Percentiles rank a stretch among this genome's conserved stretches.
phyloP scores from a whole-genome alignment of 768 basidiomycete species.

The Piloderma croceum region DNA sequence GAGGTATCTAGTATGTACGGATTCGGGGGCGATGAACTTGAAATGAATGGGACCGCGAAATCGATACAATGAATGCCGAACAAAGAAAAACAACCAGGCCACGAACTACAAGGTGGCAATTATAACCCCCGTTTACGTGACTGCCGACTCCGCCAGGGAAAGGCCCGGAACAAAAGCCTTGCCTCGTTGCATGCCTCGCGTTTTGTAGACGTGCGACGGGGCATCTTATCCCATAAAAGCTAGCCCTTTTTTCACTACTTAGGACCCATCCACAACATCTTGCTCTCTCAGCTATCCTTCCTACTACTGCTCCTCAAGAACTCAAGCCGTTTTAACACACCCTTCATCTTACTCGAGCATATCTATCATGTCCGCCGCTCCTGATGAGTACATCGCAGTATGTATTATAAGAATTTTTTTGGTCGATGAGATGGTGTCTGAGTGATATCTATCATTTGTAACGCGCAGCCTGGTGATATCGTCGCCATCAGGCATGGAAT shows the following conservation, averaged over 20 bases:
- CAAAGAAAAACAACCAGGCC: conserved; percentile 1
- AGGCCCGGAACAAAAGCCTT: conserved; percentile 12
- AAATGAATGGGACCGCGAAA: background rate
- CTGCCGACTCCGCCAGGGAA: too few relatives aligned
- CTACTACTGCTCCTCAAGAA: conserved; percentile 23
- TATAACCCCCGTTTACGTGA: too few relatives aligned
- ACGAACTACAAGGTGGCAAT: conserved; percentile 6
- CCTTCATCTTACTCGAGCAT: conserved; percentile 19
- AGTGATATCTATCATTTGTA: too few relatives aligned
- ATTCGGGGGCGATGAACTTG: too few relatives aligned
- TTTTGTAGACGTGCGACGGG: conserved; percentile 23
- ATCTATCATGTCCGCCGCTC: conserved; percentile 29
- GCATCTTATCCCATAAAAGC: conserved; percentile 30
- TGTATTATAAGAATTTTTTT: too few relatives aligned
- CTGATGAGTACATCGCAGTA: conserved; percentile 36
- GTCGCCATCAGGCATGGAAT: conserved; percentile 66
- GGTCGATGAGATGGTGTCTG: too few relatives aligned
- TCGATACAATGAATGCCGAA: background rate
- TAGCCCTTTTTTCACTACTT: too few relatives aligned
- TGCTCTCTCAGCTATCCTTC: conserved; percentile 19
- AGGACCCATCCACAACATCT: conserved; percentile 54
- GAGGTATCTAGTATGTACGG: too few relatives aligned
- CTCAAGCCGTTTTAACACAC: conserved; percentile 14
- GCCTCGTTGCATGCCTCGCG: conserved; percentile 53
- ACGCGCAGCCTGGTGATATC: conserved; percentile 76